Evolutionary conservation across 306 rosid genomes (phyloP), one percentile per base, ranked within the genome.

Genomic region (Cucurbita maxima): DNA sequence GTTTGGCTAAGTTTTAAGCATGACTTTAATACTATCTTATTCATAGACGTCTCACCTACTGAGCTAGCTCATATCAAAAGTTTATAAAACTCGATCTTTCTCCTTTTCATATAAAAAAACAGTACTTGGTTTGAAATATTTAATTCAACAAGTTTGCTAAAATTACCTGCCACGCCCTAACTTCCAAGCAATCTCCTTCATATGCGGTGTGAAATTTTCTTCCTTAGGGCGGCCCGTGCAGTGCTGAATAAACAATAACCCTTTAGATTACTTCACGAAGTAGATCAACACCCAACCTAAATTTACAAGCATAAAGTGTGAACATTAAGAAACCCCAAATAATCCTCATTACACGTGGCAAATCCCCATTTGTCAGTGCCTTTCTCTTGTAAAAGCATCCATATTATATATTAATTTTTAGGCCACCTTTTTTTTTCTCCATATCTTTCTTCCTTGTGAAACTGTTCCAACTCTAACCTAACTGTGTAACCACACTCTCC

Each of bases 211-310:
- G 12, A 9, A 66, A 43, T 41, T 13, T 19, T 41, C 45, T 64
- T 19, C 52, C 30, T 1, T 34, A 22, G 40, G 41, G 43, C 44
- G 43, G 55, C 56, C 13, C 55, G 13, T 45, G 55, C 19, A 4
- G 55, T 20, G 73, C 18, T 67, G 40, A 45, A 30, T 30, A 30
- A 30, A 30, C 3, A 30, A 48, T 50, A 50, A 50, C 48, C 55
- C 73, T 69, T 44, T 25, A 69, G 30, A 5, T 12, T 10, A 63
- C 61, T 40, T 13, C 18, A 75, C 18, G 36, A 30, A 54, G 79
- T 82, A 76, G 88, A 81, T 88, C 86, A 89, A 92, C 92, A 76
- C 74, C 89, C 83, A 80, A 89, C 91, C 96, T 86, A 87, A 86
- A 83, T 82, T 8, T 50, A 71, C 72, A 70, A 30, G 73, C 8